Percentiles rank a stretch among this genome's conserved stretches.
These are phyloP conservation scores for Opeltia flavorubescens DNA, from an alignment of 495 filamentous ascomycete species.

Conservation along the genomic window DNA sequence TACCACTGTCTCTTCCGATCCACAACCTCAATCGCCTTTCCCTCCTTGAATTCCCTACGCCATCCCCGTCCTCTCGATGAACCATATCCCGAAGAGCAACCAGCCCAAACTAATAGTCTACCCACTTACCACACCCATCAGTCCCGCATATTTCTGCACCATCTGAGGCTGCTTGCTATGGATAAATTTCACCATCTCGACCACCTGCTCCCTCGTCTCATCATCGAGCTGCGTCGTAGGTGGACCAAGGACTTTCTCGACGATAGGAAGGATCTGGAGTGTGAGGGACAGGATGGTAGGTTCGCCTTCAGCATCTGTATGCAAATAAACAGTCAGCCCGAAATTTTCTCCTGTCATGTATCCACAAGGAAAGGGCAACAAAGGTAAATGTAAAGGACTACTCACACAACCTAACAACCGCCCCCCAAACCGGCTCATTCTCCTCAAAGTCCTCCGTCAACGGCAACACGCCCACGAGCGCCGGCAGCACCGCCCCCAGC, in stretches of 20 bases:
- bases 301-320: constrained; percentile 54
- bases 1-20: no score
- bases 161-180: constrained; percentile 30
- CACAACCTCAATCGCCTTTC: no score
- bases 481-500: constrained; percentile 64
- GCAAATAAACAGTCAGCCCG: constrained; percentile 12
- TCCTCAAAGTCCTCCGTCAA: constrained; percentile 92
- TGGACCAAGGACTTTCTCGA: constrained; percentile 63
- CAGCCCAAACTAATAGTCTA: background rate
- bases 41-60: background rate
- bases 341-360: background rate
- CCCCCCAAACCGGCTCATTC: constrained; percentile 82
- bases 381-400: constrained; percentile 10
- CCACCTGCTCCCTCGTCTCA: constrained; percentile 56
- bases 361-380: background rate
- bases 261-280: constrained; percentile 59
- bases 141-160: constrained; percentile 13
- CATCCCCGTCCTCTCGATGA: background rate
- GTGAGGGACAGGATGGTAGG: constrained; percentile 63
- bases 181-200: constrained; percentile 59
- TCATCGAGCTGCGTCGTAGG: constrained; percentile 75
- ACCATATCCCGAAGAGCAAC: background rate
- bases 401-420: constrained; percentile 77
- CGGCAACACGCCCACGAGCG: constrained; percentile 63
- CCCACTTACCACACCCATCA: constrained; percentile 8